Base-by-base conservation (phyloP, 2,329 filamentous ascomycete genomes). In the Emergomyces pasteurianus region DNA sequence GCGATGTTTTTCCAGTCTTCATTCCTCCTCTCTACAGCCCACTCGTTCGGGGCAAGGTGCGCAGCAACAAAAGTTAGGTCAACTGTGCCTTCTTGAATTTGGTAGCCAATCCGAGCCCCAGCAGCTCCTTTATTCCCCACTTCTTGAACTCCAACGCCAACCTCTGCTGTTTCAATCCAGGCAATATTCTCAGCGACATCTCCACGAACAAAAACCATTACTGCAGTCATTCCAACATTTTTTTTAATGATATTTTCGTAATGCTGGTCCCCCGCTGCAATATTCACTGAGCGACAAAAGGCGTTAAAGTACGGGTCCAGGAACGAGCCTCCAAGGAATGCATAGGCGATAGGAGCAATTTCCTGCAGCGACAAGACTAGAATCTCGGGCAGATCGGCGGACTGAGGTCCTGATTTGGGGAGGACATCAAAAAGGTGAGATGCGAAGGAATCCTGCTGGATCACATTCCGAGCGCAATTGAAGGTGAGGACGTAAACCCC, bases 111-210 rank as follows among this genome's bases (percentile, higher is more conserved):
- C 40, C 91, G 81, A 63, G 92, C 80, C 0, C 88, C 94, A 0
- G 95, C 88, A 3, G 91, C 92, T 36, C 92, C 94, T 75, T 99
- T 99, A 74, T 96, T 96, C 18, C 91, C 94, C 87, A 96, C 94
- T 57, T 92, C 87, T 61, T 86, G 86, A 0, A 91, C 74, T 0
- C 94, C 94, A 56, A 96, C 88, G 0, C 94, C 92, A 1, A 91
- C 87, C 59, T 88, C 89, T 1, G 88, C 90, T n/a, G 84, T 86
- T 65, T 90, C 83, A n/a, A 94, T 77, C 68, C 83, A 79, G 59
- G 78, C 77, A 58, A 96, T 78, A 28, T 81, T 79, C 9, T 80
- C 74, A 0, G 82, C 79, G 49, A 83, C 68, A 50, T 80, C 76
- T 2, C 86, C 80, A 61, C 84, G 84, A 23, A 86, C 88, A 71